A percentile compares a stretch with the other conserved stretches of the same genome.
Conservation (phyloP, 192 early-diverging fungal genomes). For the Linnemannia hyalina region DNA sequence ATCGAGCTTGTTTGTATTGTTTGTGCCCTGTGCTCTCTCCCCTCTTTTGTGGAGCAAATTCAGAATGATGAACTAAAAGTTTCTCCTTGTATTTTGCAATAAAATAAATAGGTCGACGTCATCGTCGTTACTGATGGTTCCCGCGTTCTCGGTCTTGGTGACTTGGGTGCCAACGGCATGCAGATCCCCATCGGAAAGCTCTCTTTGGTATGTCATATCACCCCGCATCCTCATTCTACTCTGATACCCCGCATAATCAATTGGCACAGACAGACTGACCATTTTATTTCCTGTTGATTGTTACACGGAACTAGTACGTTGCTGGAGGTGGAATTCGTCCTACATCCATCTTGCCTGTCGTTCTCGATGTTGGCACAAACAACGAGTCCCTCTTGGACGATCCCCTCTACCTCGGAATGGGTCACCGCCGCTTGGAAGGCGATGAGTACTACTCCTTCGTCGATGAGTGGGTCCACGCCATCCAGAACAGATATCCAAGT, state of each 20-base stretch:
- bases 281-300: not conserved
- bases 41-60: not conserved
- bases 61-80: constrained; percentile 8
- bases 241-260: not conserved
- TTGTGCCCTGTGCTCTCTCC: constrained; percentile 44
- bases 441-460: constrained; percentile 67
- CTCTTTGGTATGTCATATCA: constrained; percentile 41
- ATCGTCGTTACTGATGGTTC: constrained; percentile 96
- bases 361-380: constrained; percentile 93
- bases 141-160: constrained; percentile 94
- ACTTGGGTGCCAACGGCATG: constrained; percentile 95
- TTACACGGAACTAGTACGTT: constrained; percentile 77
- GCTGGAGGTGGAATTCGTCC: constrained; percentile 92
- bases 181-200: constrained; percentile 97
- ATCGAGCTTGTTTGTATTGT: not conserved
- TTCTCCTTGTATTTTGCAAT: constrained; percentile 1
- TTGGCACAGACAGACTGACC: not conserved
- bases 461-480: constrained; percentile 67
- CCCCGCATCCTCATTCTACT: not conserved
- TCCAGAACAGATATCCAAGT: constrained; percentile 68
- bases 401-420: constrained; percentile 89
- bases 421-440: constrained; percentile 73
- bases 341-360: constrained; percentile 87
- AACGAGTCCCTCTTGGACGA: constrained; percentile 84
- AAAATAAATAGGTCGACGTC: constrained; percentile 41